Conservation (phyloP, 352 stramenopile species). For the Halophytophthora polymorphica region DNA sequence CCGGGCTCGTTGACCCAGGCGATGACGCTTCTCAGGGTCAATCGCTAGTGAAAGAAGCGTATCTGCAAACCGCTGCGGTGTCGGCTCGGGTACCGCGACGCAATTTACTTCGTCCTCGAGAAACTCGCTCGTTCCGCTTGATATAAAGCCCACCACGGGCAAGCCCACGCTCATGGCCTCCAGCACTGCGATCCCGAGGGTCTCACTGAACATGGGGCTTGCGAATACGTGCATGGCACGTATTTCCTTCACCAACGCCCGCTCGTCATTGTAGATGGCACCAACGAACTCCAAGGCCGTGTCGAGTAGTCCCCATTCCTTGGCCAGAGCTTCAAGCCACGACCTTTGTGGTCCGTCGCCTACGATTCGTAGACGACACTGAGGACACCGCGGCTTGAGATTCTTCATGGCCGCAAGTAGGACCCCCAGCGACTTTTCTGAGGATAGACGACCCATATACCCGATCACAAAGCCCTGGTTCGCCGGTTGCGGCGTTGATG, state of each 20-base stretch:
- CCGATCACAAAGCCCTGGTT: slow-evolving; percentile 36
- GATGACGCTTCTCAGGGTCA: slow-evolving; percentile 12
- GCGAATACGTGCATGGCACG: slow-evolving; percentile 41
- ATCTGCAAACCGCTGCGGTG: slow-evolving; percentile 20
- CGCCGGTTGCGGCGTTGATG: not conserved
- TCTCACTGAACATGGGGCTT: slow-evolving; percentile 44
- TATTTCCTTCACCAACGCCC: slow-evolving; percentile 23
- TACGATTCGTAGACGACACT: slow-evolving; percentile 29
- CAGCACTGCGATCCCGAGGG: slow-evolving; percentile 45
- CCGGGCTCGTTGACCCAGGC: slow-evolving; percentile 32
- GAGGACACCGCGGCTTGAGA: slow-evolving; percentile 18
- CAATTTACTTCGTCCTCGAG: slow-evolving; percentile 44
- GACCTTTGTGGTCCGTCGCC: slow-evolving; percentile 34
- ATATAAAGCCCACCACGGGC: slow-evolving; percentile 49
- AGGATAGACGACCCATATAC: slow-evolving; percentile 41
- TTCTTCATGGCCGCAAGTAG: slow-evolving; percentile 29
- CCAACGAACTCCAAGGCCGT: slow-evolving; percentile 35
- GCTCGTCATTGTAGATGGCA: slow-evolving; percentile 47
- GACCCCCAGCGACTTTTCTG: slow-evolving; percentile 50
- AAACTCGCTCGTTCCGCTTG: slow-evolving; percentile 41
- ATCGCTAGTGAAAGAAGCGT: slow-evolving; percentile 30
- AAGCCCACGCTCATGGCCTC: slow-evolving; percentile 60
- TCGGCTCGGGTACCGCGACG: slow-evolving; percentile 30
- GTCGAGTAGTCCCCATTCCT: slow-evolving; percentile 29
- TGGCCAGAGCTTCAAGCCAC: slow-evolving; percentile 20